Evolutionary conservation across 2,329 filamentous ascomycete genomes (phyloP).

Genomic region (Claviceps pusilla): DNA sequence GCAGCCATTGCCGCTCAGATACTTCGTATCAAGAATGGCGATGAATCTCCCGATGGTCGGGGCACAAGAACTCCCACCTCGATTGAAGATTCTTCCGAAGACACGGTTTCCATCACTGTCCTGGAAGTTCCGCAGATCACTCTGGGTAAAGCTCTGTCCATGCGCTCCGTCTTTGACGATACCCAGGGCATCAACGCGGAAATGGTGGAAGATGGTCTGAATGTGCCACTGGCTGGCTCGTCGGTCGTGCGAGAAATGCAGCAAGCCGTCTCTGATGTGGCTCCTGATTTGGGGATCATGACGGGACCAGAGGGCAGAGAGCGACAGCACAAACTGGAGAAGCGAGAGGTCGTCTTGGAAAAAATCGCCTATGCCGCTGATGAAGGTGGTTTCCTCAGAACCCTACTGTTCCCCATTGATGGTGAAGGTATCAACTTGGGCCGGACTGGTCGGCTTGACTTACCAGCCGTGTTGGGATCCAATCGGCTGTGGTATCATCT

Average conservation of each 20-base stretch:
- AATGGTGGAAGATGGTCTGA: slow-evolving; percentile 90
- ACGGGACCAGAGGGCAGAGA: slow-evolving; percentile 53
- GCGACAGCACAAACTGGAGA: slow-evolving; percentile 64
- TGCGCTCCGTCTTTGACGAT: slow-evolving; percentile 88
- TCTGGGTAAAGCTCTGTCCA: slow-evolving; percentile 73
- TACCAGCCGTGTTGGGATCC: slow-evolving; percentile 58
- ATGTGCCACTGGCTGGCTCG: slow-evolving; percentile 56
- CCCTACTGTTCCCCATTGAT: slow-evolving; percentile 63
- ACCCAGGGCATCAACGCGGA: slow-evolving; percentile 84
- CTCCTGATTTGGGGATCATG: slow-evolving; percentile 63
- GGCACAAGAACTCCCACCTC: slow-evolving; percentile 50
- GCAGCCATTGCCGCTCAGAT: slow-evolving; percentile 67
- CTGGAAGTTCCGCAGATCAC: slow-evolving; percentile 69
- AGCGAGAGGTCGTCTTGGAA: slow-evolving; percentile 68
- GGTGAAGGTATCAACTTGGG: slow-evolving; percentile 71
- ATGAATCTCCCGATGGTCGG: slow-evolving; percentile 51
- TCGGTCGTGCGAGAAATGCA: slow-evolving; percentile 82
- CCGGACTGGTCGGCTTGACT: slow-evolving; percentile 62
- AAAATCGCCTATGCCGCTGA: slow-evolving; percentile 74
- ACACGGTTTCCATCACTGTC: slow-evolving; percentile 79
- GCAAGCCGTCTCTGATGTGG: slow-evolving; percentile 60
- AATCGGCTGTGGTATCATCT: slow-evolving; percentile 94
- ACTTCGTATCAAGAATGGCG: slow-evolving; percentile 46
- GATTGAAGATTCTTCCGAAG: slow-evolving; percentile 50
- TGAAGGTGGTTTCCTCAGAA: slow-evolving; percentile 66